Base-by-base conservation (phyloP, 805 yeast genomes). In the Starmerella etchellsii region DNA sequence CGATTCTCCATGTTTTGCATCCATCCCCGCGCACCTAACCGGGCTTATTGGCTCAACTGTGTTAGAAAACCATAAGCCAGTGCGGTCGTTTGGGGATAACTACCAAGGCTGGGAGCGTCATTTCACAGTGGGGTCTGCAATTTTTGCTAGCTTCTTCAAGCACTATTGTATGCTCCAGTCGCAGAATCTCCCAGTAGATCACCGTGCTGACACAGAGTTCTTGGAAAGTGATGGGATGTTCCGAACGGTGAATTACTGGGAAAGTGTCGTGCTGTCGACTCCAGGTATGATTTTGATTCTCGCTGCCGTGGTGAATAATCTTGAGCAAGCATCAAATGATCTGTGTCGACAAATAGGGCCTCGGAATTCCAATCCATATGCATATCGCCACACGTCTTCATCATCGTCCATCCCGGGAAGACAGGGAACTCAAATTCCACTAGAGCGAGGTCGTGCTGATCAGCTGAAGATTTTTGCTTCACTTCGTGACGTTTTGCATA, bases 71-170 rank as follows among this genome's bases (percentile, higher is more conserved):
- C 10, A 7, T 23, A 23, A 10, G 7, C 25, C 25, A 23, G 25
- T 7, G 10, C 26, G 39, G 36, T 25, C 37, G 14, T 13, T 16
- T 10, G 7, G 11, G 3, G 36, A 34, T 25, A 34, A 37, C 7
- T 22, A 29, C 18, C 6, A 25, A 5, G 34, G 34, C 11, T 64
- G 68, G 69, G 37, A 47, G 2, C 53, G 63, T 4, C 51, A 58
- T 20, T 64, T 44, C 62, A 50, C 51, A 7, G 51, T 56, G 6
- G 58, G 60, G 48, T 53, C 64, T 18, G 59, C 57, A 31, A 53
- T 65, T 13, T 64, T 65, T 41, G 54, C 59, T 24, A 57, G 69
- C n/a, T 65, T 65, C 42, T 44, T 66, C 32, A 64, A 62, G 49
- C 70, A 66, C 47, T 57, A 60, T 39, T 64, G 63, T 40, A 36